Percentiles rank a stretch among this genome's conserved stretches.
phyloP scores from a whole-genome alignment of 805 yeast genomes.

The Saccharomycopsis oosterbeekiorum region DNA sequence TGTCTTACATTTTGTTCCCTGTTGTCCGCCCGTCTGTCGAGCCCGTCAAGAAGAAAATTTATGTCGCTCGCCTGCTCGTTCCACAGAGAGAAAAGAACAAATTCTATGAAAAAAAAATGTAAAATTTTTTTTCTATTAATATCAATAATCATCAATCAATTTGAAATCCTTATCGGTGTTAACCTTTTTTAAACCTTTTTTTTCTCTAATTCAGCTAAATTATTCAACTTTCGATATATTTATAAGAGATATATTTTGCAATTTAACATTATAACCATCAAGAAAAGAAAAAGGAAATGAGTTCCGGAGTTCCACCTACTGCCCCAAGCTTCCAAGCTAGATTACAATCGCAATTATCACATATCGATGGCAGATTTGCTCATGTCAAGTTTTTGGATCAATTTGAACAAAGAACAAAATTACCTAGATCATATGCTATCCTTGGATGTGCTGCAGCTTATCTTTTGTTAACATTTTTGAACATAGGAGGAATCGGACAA shows the following conservation, averaged over 20 bases:
- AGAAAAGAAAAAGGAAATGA: not conserved
- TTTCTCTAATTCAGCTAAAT: no score
- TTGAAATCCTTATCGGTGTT: no score
- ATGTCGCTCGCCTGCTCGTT: no score
- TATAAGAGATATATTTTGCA: no score
- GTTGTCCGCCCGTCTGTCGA: not conserved
- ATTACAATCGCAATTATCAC: not conserved
- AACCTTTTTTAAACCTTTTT: no score
- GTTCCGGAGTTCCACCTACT: not conserved
- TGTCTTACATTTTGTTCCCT: not conserved
- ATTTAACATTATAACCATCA: no score
- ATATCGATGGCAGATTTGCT: slow-evolving; percentile 21
- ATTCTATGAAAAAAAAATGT: no score
- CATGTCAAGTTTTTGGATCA: slow-evolving; percentile 28
- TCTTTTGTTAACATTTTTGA: slow-evolving; percentile 71
- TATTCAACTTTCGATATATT: no score
- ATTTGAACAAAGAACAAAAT: slow-evolving; percentile 35
- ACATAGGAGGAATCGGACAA: slow-evolving; percentile 93
- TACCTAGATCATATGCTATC: slow-evolving; percentile 82
- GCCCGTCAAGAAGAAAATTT: not conserved
- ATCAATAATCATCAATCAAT: no score
- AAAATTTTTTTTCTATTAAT: no score
- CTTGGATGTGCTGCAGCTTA: slow-evolving; percentile 56
- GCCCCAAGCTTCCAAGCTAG: not conserved
- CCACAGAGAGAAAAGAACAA: no score